phyloP scores from a whole-genome alignment of 2,329 filamentous ascomycete species.

The Tolypocladium pustulatum region DNA sequence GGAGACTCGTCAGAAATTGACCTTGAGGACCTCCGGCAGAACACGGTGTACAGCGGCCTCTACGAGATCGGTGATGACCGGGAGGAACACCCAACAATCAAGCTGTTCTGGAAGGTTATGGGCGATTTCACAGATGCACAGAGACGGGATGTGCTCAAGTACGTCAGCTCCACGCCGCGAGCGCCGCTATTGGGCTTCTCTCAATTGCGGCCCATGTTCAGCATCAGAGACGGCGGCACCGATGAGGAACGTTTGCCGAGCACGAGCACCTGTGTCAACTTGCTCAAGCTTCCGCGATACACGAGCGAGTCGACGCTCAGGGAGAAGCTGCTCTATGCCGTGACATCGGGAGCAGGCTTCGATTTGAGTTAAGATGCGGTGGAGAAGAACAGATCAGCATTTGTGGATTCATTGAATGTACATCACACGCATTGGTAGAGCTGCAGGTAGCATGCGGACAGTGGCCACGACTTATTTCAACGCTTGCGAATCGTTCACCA shows the following conservation, averaged over 20 bases:
- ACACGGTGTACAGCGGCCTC: constrained; percentile 80
- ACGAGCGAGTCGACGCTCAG: constrained; percentile 52
- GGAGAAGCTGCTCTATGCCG: constrained; percentile 79
- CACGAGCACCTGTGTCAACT: constrained; percentile 90
- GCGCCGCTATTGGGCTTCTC: constrained; percentile 84
- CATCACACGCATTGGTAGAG: constrained; percentile 1
- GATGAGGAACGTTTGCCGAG: constrained; percentile 69
- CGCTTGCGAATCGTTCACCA: not conserved
- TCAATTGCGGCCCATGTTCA: constrained; percentile 76
- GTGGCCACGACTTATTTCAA: not conserved
- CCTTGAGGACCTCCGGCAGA: constrained; percentile 69
- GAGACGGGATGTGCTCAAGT: constrained; percentile 79
- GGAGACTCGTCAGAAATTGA: constrained; percentile 82
- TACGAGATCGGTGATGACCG: constrained; percentile 86
- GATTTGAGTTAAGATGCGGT: constrained; percentile 52
- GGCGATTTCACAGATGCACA: constrained; percentile 63
- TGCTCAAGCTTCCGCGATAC: constrained; percentile 87
- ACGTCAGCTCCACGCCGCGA: constrained; percentile 86
- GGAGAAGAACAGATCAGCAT: constrained; percentile 5
- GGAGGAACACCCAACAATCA: constrained; percentile 73
- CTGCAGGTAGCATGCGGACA: not conserved
- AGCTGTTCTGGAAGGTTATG: constrained; percentile 90
- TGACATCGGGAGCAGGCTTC: constrained; percentile 85
- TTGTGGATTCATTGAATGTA: not conserved
- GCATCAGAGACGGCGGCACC: constrained; percentile 64